These are phyloP conservation scores for Aspergillus thermomutatus DNA, from an alignment of 2,329 filamentous ascomycete genomes.

Conservation along the genomic window DNA sequence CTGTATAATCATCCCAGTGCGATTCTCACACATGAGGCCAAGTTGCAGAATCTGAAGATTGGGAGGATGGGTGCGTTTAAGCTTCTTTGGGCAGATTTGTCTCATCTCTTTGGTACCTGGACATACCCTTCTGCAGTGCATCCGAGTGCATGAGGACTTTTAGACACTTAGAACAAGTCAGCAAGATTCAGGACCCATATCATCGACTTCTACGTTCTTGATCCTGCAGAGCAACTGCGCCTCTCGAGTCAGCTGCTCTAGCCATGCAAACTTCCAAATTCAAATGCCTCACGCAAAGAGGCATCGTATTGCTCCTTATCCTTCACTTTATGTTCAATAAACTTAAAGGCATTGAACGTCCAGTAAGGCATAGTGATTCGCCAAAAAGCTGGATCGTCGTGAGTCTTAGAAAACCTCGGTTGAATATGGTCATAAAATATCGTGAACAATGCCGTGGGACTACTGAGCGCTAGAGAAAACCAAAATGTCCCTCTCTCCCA, in stretches of 20 bases:
- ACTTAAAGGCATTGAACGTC: slow-evolving; percentile 12
- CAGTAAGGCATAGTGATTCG: slow-evolving; percentile 18
- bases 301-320: slow-evolving; percentile 21
- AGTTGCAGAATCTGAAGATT: neutral
- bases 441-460: slow-evolving; percentile 20
- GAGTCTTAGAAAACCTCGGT: slow-evolving; percentile 16
- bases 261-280: neutral
- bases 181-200: neutral
- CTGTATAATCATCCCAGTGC: too few relatives aligned
- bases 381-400: slow-evolving; percentile 15
- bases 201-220: neutral
- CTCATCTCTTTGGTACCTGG: neutral
- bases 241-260: neutral
- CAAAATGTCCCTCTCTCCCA: slow-evolving; percentile 25
- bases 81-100: neutral
- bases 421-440: slow-evolving; percentile 27
- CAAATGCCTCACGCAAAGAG: slow-evolving; percentile 10
- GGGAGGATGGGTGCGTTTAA: neutral
- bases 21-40: too few relatives aligned
- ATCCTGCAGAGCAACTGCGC: too few relatives aligned
- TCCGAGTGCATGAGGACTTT: neutral
- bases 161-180: neutral
- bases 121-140: neutral
- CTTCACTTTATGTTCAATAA: slow-evolving; percentile 15
- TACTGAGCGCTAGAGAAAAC: slow-evolving; percentile 22